These are phyloP conservation scores for Aspergillus versicolor DNA, from an alignment of 2,329 filamentous ascomycete species.

Conservation along the genomic window DNA sequence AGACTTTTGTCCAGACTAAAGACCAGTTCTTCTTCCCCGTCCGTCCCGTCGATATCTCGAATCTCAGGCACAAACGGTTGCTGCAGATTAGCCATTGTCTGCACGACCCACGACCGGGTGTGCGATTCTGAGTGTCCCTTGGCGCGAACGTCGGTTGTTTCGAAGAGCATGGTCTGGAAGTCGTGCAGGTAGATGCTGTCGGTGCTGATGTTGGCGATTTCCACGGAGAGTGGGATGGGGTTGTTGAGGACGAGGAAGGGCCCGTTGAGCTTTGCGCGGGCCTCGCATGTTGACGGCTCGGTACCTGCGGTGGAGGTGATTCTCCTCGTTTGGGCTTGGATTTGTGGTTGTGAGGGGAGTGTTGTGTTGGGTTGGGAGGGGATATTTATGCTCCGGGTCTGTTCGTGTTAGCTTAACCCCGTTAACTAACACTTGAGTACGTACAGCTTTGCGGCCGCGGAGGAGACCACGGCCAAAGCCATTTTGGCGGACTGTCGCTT, in stretches of 20 bases:
- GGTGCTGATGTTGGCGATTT: constrained; percentile 6
- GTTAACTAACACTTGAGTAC: background rate
- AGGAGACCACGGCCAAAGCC: background rate
- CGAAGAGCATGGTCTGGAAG: constrained; percentile 23
- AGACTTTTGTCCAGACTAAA: background rate
- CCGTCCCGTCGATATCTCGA: background rate
- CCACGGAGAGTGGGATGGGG: constrained; percentile 15
- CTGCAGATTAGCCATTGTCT: constrained; percentile 17
- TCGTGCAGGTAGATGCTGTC: background rate
- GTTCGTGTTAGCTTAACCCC: background rate
- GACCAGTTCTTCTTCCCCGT: background rate
- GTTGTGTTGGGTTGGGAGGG: background rate
- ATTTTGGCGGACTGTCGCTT: constrained; percentile 7
- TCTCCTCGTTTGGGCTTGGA: background rate
- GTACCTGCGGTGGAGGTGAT: background rate
- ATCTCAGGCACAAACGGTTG: background rate
- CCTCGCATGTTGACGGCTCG: background rate
- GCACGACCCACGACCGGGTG: constrained; percentile 15
- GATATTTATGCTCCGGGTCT: background rate
- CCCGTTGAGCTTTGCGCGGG: constrained; percentile 14
- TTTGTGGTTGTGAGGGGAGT: background rate
- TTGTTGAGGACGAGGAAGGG: constrained; percentile 12
- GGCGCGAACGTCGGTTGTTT: constrained; percentile 17
- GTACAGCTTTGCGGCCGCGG: constrained; percentile 5
- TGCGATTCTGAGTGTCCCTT: constrained; percentile 3